Percentiles rank a stretch among this genome's conserved stretches.
These are phyloP conservation scores for Scytalidium sp. DNA, from an alignment of 2,329 filamentous ascomycete species.

Conservation along the genomic window DNA sequence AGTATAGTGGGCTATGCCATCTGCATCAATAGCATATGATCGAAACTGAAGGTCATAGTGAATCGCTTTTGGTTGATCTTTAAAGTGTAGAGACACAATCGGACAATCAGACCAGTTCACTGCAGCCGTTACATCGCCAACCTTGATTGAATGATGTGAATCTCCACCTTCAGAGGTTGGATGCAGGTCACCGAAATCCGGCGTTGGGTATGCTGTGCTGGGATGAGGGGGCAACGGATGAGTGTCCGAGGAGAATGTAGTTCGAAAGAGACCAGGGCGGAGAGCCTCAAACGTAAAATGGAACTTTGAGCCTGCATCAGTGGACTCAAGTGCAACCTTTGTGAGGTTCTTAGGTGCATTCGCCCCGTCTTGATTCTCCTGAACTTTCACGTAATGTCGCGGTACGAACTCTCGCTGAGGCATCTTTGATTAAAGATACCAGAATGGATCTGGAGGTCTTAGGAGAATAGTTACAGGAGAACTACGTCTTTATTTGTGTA, in stretches of 20 bases:
- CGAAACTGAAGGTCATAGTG: conserved; percentile 62
- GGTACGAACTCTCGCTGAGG: conserved; percentile 20
- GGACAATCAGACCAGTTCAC: conserved; percentile 59
- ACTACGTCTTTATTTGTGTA: too few relatives aligned
- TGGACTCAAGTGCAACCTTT: conserved; percentile 17
- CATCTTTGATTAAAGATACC: too few relatives aligned
- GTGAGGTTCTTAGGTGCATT: neutral
- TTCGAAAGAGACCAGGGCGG: conserved; percentile 62
- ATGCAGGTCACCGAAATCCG: conserved; percentile 10
- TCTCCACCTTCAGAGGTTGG: conserved; percentile 27
- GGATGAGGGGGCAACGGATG: conserved; percentile 66
- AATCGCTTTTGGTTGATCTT: conserved; percentile 47
- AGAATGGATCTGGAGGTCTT: too few relatives aligned
- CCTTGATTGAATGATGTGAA: conserved; percentile 39
- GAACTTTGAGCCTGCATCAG: conserved; percentile 33
- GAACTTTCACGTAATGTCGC: conserved; percentile 11
- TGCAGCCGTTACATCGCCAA: conserved; percentile 48
- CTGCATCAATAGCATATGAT: conserved; percentile 61
- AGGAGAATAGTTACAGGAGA: too few relatives aligned
- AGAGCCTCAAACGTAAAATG: conserved; percentile 63
- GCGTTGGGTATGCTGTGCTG: conserved; percentile 46
- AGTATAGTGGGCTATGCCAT: conserved; percentile 63
- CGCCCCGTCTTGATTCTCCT: conserved; percentile 9
- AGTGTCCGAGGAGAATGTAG: conserved; percentile 59
- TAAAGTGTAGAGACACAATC: conserved; percentile 53